Conservation (phyloP, 192 early-diverging fungal genomes). For the Gaertneriomyces sp. region DNA sequence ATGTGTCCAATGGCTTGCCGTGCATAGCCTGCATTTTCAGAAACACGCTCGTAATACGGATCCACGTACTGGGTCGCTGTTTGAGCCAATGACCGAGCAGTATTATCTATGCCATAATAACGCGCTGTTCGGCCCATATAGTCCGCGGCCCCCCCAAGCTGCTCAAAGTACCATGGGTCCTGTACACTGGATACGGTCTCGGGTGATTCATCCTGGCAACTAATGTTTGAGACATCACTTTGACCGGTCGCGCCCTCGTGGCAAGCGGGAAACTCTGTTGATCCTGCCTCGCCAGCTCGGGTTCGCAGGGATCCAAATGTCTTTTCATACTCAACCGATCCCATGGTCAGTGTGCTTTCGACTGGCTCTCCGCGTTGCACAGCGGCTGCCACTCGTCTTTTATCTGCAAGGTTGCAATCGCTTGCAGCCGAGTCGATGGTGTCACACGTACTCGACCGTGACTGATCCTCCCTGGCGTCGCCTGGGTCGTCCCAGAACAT, state of each 20-base stretch:
- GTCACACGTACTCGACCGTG: background rate
- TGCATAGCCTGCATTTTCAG: background rate
- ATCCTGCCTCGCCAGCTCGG: background rate
- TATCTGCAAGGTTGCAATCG: background rate
- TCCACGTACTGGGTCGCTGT: conserved; percentile 27
- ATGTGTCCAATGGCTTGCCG: background rate
- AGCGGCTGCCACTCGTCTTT: conserved; percentile 4
- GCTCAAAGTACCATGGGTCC: conserved; percentile 20
- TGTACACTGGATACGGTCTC: background rate
- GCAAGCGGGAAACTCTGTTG: too few relatives aligned
- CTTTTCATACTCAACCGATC: background rate
- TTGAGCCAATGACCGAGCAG: conserved; percentile 25
- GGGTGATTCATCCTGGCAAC: background rate
- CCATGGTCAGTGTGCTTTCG: conserved; percentile 3
- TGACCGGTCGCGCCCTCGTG: too few relatives aligned
- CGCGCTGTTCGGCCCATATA: conserved; percentile 36
- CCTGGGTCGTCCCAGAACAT: conserved; percentile 37
- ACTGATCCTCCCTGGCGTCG: background rate
- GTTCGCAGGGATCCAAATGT: background rate
- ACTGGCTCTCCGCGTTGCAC: conserved; percentile 12
- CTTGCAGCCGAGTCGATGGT: background rate
- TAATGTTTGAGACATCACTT: background rate
- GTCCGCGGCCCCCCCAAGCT: conserved; percentile 36
- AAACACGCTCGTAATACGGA: conserved; percentile 57
- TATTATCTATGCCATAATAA: conserved; percentile 41